phyloP scores from a whole-genome alignment of 768 basidiomycete species.

The Xanthoconium stramineum region DNA sequence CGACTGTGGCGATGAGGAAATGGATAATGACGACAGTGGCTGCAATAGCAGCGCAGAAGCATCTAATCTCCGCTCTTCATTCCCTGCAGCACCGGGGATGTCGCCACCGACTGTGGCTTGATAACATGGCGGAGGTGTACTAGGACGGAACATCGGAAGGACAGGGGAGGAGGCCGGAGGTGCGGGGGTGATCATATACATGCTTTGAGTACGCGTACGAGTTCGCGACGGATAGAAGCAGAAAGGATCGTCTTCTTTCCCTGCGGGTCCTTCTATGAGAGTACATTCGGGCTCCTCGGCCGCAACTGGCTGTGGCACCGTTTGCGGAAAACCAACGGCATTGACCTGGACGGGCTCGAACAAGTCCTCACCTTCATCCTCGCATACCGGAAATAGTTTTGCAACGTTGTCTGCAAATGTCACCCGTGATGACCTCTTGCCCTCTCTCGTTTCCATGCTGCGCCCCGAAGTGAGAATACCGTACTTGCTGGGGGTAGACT shows the following conservation, averaged over 20 bases:
- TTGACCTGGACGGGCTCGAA: constrained; percentile 12
- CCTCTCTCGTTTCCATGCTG: constrained; percentile 9
- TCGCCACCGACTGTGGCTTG: constrained; percentile 10
- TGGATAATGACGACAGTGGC: constrained; percentile 20
- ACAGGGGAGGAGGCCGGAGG: constrained; percentile 3
- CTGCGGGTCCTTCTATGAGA: constrained; percentile 1
- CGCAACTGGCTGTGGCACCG: neutral
- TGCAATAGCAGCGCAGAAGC: constrained; percentile 29
- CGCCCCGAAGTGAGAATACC: constrained; percentile 16
- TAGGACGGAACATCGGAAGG: constrained; percentile 24
- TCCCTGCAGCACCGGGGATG: neutral
- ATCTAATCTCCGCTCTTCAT: constrained; percentile 12
- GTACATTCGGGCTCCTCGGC: neutral
- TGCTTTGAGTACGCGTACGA: constrained; percentile 31
- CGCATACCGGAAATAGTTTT: constrained; percentile 29
- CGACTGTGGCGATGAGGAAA: constrained; percentile 10
- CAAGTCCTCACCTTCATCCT: constrained; percentile 36
- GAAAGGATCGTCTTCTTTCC: constrained; percentile 25
- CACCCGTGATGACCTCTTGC: constrained; percentile 17
- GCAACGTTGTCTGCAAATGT: constrained; percentile 18
- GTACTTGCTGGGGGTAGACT: constrained; percentile 14
- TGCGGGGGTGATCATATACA: constrained; percentile 17
- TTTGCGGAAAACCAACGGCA: constrained; percentile 24
- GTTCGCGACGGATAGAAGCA: constrained; percentile 16
- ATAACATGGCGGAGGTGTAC: constrained; percentile 26